Base-by-base conservation (phyloP, 2,329 filamentous ascomycete species). In the Tolypocladium guangdongense region DNA sequence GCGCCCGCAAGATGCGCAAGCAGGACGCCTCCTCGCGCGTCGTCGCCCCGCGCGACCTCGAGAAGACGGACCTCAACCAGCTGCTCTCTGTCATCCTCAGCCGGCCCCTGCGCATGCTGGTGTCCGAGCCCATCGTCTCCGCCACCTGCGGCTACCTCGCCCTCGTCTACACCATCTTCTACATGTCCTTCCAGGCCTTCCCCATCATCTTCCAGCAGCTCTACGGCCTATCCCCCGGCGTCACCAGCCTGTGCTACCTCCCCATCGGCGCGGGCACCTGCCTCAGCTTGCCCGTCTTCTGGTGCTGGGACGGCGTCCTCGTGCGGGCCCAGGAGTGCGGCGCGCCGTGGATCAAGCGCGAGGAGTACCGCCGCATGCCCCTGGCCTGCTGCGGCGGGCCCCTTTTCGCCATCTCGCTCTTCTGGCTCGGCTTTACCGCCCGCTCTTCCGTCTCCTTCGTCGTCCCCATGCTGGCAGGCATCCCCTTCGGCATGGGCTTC, bases 131-230 rank as follows among this genome's bases (percentile, higher is more conserved):
- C 49, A 86, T 92, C 50, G 86, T 92, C 8, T 74, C 83, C 27
- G 84, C 82, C 49, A 81, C 79, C 1, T 89, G 84, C 65, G 64
- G 81, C 62, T 91, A 90, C 66, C 74, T 90, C 12, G 82, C 87
- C 36, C 73, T 91, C 32, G 77, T 83, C 36, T 91, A 90, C 63
- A 78, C 73, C 49, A 78, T 80, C 59, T 80, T 80, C 62, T 80
- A 81, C 74, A 87, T 91, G 69, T 89, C 83, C 63, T 89, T 92
- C 60, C 82, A 89, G 65, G 84, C 86, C 2, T 91, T 85, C 64
- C 83, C 83, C 1, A 75, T 84, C 55, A 86, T 90, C 57, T 91
- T 88, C 66, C 71, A 78, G 57, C 64, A 69, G 27, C 64, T 83
- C 4, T 90, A 90, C 65, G 71, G 72, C 33, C 80, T 90, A 56